Conservation (phyloP, 139 green algal species). For the Desmodesmus armatus region DNA sequence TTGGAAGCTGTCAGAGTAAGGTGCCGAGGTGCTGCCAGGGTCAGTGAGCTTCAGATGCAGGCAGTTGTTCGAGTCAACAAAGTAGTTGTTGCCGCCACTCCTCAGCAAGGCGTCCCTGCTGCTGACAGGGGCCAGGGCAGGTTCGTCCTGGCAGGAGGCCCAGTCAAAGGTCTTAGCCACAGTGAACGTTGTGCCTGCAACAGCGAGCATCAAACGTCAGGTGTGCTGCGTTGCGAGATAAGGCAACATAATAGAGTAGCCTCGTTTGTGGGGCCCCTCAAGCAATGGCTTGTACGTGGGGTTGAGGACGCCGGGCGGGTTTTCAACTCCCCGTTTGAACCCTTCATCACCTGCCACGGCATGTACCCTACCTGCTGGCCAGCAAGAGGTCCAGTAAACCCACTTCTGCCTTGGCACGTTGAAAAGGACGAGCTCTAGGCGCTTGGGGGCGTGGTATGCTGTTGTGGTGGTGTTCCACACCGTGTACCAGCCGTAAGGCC, state of each 20-base stretch:
- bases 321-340: neutral
- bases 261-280: neutral
- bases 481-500: constrained; percentile 37
- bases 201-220: neutral
- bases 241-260: neutral
- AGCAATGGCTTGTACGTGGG: neutral
- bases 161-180: neutral
- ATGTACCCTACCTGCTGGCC: constrained; percentile 23
- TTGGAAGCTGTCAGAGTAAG: constrained; percentile 1
- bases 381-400: constrained; percentile 30
- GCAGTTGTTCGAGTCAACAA: constrained; percentile 16
- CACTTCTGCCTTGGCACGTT: constrained; percentile 29
- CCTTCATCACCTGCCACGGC: too few species aligned
- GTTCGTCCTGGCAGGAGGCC: neutral
- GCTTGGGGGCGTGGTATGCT: constrained; percentile 33
- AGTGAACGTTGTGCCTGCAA: constrained; percentile 29
- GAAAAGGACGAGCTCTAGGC: constrained; percentile 31
- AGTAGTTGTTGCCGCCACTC: constrained; percentile 19
- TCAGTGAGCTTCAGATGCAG: constrained; percentile 45
- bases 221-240: neutral
- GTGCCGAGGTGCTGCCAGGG: constrained; percentile 3
- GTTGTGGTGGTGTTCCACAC: constrained; percentile 18
- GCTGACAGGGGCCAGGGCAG: neutral
- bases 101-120: neutral
- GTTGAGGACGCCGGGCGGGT: neutral